Evolutionary conservation across 2,329 filamentous ascomycete species (phyloP).

Genomic region (Pleurostoma richardsiae): DNA sequence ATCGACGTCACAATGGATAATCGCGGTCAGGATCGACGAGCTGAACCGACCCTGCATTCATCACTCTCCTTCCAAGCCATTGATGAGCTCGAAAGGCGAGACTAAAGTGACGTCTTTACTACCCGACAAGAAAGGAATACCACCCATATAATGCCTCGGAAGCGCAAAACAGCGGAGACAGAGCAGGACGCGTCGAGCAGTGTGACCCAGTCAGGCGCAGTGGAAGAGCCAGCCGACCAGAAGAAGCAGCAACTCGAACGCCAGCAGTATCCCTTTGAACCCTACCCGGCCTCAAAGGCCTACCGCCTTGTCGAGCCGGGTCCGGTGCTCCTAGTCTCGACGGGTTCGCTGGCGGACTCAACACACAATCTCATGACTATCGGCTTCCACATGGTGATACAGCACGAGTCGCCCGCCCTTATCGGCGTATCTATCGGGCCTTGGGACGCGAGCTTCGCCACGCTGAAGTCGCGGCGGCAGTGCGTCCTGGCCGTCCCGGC

Average conservation of each 20-base stretch:
- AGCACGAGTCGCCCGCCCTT: slow-evolving; percentile 25
- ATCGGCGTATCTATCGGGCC: slow-evolving; percentile 24
- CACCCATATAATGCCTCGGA: neutral
- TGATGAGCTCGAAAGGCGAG: too few species aligned
- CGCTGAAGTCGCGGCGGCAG: slow-evolving; percentile 19
- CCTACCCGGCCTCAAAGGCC: slow-evolving; percentile 16
- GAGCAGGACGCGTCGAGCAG: neutral
- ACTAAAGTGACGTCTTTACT: too few species aligned
- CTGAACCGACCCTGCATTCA: too few species aligned
- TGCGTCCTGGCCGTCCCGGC: slow-evolving; percentile 25
- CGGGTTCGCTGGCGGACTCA: slow-evolving; percentile 19
- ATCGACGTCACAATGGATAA: too few species aligned
- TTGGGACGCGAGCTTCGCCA: slow-evolving; percentile 24
- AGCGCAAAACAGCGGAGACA: neutral
- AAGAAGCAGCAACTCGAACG: neutral
- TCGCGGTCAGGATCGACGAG: too few species aligned
- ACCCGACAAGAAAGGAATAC: too few species aligned
- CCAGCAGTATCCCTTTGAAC: neutral
- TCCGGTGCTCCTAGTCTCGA: slow-evolving; percentile 25
- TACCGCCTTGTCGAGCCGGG: slow-evolving; percentile 28
- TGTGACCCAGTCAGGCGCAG: too few species aligned
- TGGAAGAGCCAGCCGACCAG: neutral
- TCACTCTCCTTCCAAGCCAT: too few species aligned
- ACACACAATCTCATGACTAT: slow-evolving; percentile 30
- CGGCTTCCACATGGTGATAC: slow-evolving; percentile 31